Conservation (phyloP, 305 asterid genomes). For the Fraxinus floribunda region DNA sequence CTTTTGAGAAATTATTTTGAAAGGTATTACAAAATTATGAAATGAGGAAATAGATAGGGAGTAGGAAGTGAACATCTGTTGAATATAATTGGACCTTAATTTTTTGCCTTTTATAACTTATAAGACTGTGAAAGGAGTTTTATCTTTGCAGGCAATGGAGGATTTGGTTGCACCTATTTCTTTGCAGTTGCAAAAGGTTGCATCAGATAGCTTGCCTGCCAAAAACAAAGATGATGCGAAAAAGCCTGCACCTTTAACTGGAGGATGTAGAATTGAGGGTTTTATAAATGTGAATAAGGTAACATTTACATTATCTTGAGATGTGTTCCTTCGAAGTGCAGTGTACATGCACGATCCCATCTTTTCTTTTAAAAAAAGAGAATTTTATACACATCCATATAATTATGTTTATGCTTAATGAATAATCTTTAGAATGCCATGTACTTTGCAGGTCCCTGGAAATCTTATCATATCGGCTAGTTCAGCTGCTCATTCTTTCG, state of each 20-base stretch:
- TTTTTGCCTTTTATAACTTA: neutral
- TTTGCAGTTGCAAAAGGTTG: constrained; percentile 41
- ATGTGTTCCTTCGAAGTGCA: neutral
- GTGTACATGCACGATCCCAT: neutral
- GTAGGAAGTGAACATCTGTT: neutral
- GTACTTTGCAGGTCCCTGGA: constrained; percentile 78
- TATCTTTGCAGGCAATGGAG: constrained; percentile 76
- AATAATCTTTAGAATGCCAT: constrained; percentile 24
- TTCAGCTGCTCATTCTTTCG: constrained; percentile 90
- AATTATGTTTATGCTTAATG: neutral
- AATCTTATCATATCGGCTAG: constrained; percentile 87
- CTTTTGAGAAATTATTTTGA: constrained; percentile 18
- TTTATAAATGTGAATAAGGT: constrained; percentile 94
- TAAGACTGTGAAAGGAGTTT: constrained; percentile 11
- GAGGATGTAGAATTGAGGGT: constrained; percentile 96
- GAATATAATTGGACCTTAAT: neutral
- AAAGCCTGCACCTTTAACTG: constrained; percentile 84
- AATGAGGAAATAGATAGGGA: constrained; percentile 8
- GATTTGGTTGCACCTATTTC: constrained; percentile 75
- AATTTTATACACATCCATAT: neutral
- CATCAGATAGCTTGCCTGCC: constrained; percentile 42
- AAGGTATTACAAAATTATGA: constrained; percentile 21
- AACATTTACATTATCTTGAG: neutral
- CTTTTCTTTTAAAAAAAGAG: neutral
- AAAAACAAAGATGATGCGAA: constrained; percentile 44